Evolutionary conservation across 1,284 basidiomycete species (phyloP), one percentile per base, ranked within the genome.

Genomic region (Paramarasmius palmivorus): DNA sequence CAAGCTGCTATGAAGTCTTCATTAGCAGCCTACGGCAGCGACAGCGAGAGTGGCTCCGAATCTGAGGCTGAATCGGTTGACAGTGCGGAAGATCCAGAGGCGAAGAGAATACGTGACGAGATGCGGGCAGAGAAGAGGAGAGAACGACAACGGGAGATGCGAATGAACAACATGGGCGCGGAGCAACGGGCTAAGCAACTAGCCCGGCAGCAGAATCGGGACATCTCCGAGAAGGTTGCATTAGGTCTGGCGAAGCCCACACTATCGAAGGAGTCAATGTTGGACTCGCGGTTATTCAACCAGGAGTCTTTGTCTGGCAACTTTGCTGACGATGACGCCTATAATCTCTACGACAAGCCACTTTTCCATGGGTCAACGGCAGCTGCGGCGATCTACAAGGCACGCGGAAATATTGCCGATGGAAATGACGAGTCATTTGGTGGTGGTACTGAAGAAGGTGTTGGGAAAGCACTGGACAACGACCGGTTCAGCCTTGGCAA

Each of bases 81-180:
- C 34, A 79, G 79, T 50, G 83, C 79, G 37, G 89, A 92, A 59
- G 95, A 98, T 56, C 91, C 94, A 63, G 92, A 92, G 49, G 90
- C 92, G 7, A 88, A 87, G 49, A 82, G 82, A 65, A 82, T 97
- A 64, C 86, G 97, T 49, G 95, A 98, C 69, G 75, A 89, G 60
- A 94, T 98, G 82, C 84, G 96, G 51, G 78, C 83, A 51, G 95
- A 98, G 78, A 95, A 98, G 77, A 82, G 92, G 64, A 83, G 88
- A 54, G 93, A 99, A 68, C 86, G 95, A 34, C 95, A 99, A 75
- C 87, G 96, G 50, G 96, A 99, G 73, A 86, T 99, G 87, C 83
- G 97, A 55, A 97, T 99, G 95, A 95, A 84, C 72, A 98, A 98
- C 67, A 99, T 99, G 97, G 97, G 97, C 35, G 87, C 88, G 34